Conservation (phyloP, 129 eudicot species). For the Apium graveolens region DNA sequence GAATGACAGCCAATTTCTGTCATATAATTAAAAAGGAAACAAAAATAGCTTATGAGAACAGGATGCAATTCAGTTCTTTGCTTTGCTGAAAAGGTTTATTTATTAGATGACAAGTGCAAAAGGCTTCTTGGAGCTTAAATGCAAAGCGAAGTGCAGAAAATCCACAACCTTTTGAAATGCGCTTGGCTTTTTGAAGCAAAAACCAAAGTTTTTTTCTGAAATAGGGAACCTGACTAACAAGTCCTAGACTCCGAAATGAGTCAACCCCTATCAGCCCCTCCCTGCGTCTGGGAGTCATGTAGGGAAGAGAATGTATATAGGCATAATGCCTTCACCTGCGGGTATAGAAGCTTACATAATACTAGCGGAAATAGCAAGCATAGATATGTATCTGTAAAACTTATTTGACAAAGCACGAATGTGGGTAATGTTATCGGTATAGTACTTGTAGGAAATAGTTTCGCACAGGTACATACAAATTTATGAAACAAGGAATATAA, state of each 20-base stretch:
- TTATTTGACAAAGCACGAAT: not conserved
- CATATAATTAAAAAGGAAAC: not conserved
- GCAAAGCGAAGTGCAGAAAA: too few relatives aligned
- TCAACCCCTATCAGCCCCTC: too few relatives aligned
- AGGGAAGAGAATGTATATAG: not conserved
- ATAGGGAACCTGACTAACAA: not conserved
- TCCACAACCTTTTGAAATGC: too few relatives aligned
- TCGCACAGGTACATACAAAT: not conserved
- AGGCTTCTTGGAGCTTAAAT: too few relatives aligned
- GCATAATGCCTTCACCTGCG: not conserved
- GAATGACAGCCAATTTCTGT: not conserved
- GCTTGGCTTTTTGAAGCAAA: too few relatives aligned
- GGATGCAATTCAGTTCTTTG: not conserved
- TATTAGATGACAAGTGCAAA: too few relatives aligned
- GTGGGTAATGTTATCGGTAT: not conserved
- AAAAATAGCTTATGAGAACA: not conserved
- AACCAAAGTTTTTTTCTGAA: too few relatives aligned
- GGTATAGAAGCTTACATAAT: not conserved
- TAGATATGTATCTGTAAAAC: not conserved
- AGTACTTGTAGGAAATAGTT: not conserved
- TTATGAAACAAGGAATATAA: not conserved
- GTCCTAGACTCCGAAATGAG: not conserved
- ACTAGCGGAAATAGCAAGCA: not conserved
- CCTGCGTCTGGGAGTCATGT: not conserved
- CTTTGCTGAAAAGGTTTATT: not conserved